A percentile compares a stretch with the other conserved stretches of the same genome.
phyloP scores from a whole-genome alignment of 441 rosid genomes.

The Brassica balearica region DNA sequence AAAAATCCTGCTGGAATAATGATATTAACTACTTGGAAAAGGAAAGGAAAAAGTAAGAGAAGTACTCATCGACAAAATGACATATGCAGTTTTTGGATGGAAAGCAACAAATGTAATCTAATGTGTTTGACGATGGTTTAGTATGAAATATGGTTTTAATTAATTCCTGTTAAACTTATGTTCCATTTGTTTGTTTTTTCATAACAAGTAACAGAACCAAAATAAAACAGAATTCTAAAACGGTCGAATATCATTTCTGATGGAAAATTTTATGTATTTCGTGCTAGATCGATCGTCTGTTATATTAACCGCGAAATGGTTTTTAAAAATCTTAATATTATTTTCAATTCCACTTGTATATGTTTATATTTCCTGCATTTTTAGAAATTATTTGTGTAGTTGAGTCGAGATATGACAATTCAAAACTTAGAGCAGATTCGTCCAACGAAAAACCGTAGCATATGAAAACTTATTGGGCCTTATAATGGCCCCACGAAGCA shows the following conservation, averaged over 20 bases:
- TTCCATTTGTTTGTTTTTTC: not conserved
- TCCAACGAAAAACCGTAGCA: too few species aligned
- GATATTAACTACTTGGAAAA: not conserved
- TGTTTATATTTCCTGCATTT: too few species aligned
- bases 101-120: not conserved
- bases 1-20: not conserved
- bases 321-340: too few species aligned
- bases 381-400: too few species aligned
- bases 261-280: too few species aligned
- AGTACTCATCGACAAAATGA: slow-evolving; percentile 2
- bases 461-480: not conserved
- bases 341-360: too few species aligned
- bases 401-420: too few species aligned
- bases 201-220: not conserved
- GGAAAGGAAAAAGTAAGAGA: not conserved
- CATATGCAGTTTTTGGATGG: not conserved
- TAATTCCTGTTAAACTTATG: not conserved
- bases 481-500: slow-evolving; percentile 4
- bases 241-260: not conserved
- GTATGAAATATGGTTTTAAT: not conserved
- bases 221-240: not conserved
- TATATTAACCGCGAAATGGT: too few species aligned
- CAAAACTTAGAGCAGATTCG: not conserved
- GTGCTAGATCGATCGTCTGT: too few species aligned
- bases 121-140: not conserved